Evolutionary conservation across 169 alveolate genomes (phyloP), one percentile per base, ranked within the genome.

Genomic region (Babesia sp.): DNA sequence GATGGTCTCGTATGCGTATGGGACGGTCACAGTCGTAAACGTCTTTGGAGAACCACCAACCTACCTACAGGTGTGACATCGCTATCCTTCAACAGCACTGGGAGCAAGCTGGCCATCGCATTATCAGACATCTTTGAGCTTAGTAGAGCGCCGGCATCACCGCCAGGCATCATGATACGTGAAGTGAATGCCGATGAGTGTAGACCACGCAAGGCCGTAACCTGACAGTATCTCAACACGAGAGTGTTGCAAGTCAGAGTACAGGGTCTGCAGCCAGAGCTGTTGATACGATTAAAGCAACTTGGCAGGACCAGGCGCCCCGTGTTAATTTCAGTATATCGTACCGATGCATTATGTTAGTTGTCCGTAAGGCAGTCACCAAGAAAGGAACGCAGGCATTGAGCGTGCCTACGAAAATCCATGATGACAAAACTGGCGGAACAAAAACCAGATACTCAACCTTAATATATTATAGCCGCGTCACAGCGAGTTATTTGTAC

Each of bases 1-100:
- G 98, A 95, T 66, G 98, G 98, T 28, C 85, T 90, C 26, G 93
- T 93, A 59, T 91, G 93, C 56, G 91, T 93, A 44, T 95, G 98
- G 98, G 97, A 95, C 61, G 96, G 96, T 66, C 77, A 84, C 46
- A 90, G 93, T 64, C 92, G 93, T 71, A 91, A 94, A 80, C 80
- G 97, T 54, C 89, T 95, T 29, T 91, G 96, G 91, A 68, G 64
- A 55, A 90, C 93, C 31, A 75, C 90, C 64, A 81, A 63, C 29
- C 82, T 83, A 42, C 59, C 85, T 26, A 76, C 92, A 26, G 93
- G 95, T 4, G 83, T 94, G 16, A 86, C 97, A n/a, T 89, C 93
- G 37, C 78, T 91, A 34, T 84, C 90, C 44, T 91, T 90, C 87
- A 81, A 88, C 75, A 84, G 76, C 59, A 71, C 84, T 61, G 96